Conservation (phyloP, 768 basidiomycete species). For the Tricholoma flavovirens region DNA sequence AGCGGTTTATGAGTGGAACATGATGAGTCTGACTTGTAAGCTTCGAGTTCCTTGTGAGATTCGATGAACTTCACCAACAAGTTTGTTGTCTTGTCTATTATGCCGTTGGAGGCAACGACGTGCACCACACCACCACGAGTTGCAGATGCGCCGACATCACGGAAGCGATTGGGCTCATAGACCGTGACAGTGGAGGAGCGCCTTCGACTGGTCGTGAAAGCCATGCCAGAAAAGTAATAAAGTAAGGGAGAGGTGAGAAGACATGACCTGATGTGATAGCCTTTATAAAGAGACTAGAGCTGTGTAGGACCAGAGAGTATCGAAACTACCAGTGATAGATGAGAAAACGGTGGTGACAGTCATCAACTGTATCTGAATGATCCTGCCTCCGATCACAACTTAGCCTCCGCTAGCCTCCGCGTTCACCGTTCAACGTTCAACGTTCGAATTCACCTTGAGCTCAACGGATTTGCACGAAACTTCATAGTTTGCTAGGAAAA, state of each 20-base stretch:
- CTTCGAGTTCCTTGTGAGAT: conserved; percentile 56
- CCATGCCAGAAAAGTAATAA: conserved; percentile 8
- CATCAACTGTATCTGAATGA: too few relatives aligned
- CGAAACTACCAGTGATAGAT: too few relatives aligned
- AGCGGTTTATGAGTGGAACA: neutral
- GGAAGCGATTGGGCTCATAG: conserved; percentile 11
- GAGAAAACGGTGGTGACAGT: too few relatives aligned
- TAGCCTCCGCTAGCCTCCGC: too few relatives aligned
- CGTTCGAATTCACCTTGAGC: neutral
- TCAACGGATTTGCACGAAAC: neutral
- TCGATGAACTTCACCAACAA: conserved; percentile 54
- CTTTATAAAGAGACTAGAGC: neutral
- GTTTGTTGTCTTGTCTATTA: conserved; percentile 18
- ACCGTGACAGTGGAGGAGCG: conserved; percentile 25
- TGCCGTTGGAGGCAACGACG: conserved; percentile 13
- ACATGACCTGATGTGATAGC: conserved; percentile 20
- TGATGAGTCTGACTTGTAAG: conserved; percentile 46
- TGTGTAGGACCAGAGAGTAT: too few relatives aligned
- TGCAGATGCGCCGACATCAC: conserved; percentile 15
- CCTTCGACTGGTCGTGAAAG: conserved; percentile 13
- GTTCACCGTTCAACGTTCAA: too few relatives aligned
- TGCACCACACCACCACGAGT: conserved; percentile 10
- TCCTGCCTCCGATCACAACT: too few relatives aligned
- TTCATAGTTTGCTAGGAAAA: too few relatives aligned
- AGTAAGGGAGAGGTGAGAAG: conserved; percentile 10